phyloP scores from a whole-genome alignment of 768 basidiomycete species.

The Bullera alba region DNA sequence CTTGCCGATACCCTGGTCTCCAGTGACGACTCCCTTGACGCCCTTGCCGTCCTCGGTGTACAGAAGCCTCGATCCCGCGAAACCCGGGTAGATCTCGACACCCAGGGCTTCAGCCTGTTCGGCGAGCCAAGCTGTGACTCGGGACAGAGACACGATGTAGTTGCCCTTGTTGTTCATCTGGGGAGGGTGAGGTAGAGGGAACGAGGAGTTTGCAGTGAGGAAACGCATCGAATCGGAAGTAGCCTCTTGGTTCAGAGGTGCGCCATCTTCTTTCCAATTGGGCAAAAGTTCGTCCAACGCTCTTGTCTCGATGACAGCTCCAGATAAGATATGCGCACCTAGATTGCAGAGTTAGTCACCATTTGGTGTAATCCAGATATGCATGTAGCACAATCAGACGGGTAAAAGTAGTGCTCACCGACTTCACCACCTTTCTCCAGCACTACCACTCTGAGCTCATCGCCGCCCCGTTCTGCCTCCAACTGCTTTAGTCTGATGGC shows the following conservation, averaged over 20 bases:
- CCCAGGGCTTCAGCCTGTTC: conserved; percentile 72
- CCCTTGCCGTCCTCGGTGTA: conserved; percentile 58
- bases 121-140: conserved; percentile 82
- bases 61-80: conserved; percentile 80
- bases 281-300: conserved; percentile 87
- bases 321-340: conserved; percentile 93
- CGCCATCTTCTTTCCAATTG: conserved; percentile 64
- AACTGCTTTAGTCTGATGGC: conserved; percentile 93
- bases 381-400: no score
- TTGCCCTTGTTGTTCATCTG: conserved; percentile 95
- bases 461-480: conserved; percentile 63
- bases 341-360: not conserved
- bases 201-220: conserved; percentile 60
- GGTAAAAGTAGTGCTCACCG: no score
- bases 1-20: conserved; percentile 86
- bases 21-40: conserved; percentile 77
- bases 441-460: conserved; percentile 81
- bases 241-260: conserved; percentile 76
- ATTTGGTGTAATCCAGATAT: not conserved
- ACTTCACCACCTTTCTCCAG: conserved; percentile 92
- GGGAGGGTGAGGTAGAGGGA: conserved; percentile 90
- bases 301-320: conserved; percentile 86
- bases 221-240: conserved; percentile 76
- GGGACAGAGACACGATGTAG: conserved; percentile 82
- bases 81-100: conserved; percentile 94